These are phyloP conservation scores for Atkinsonella texensis DNA, from an alignment of 2,329 filamentous ascomycete species.

Conservation along the genomic window DNA sequence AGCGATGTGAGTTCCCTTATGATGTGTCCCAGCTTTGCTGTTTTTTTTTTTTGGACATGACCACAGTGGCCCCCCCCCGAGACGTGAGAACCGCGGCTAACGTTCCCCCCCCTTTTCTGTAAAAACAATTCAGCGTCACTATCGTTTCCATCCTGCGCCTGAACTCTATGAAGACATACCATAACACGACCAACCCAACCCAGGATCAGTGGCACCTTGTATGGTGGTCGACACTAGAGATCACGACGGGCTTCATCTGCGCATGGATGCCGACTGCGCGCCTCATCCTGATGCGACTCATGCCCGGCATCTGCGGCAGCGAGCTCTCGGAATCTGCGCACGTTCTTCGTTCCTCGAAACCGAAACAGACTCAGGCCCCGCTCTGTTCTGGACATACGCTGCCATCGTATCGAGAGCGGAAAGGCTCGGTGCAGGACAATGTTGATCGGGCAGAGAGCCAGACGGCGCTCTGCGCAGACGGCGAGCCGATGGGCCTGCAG, in stretches of 20 bases:
- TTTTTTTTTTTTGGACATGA: background rate
- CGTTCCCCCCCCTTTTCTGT: background rate
- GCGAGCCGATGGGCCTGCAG: background rate
- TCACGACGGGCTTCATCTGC: constrained; percentile 4
- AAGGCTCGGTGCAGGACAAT: background rate
- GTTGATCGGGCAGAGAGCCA: background rate
- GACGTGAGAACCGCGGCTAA: too few species aligned
- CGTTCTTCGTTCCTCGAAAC: background rate
- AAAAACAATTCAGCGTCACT: too few species aligned
- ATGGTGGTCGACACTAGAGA: constrained; percentile 5
- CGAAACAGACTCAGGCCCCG: background rate
- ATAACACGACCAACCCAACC: constrained; percentile 2
- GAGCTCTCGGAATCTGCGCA: background rate
- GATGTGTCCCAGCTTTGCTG: background rate
- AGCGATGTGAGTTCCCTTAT: background rate
- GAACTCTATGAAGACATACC: background rate
- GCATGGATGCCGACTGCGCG: constrained; percentile 1
- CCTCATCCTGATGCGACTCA: constrained; percentile 2
- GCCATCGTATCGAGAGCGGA: background rate
- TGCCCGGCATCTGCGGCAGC: background rate
- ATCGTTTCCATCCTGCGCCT: constrained; percentile 4
- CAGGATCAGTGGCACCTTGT: constrained; percentile 1
- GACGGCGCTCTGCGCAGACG: background rate
- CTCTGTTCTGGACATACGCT: background rate
- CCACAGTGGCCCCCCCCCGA: too few species aligned